Evolutionary conservation across 768 basidiomycete genomes (phyloP).

Genomic region (Lactarius quietus): DNA sequence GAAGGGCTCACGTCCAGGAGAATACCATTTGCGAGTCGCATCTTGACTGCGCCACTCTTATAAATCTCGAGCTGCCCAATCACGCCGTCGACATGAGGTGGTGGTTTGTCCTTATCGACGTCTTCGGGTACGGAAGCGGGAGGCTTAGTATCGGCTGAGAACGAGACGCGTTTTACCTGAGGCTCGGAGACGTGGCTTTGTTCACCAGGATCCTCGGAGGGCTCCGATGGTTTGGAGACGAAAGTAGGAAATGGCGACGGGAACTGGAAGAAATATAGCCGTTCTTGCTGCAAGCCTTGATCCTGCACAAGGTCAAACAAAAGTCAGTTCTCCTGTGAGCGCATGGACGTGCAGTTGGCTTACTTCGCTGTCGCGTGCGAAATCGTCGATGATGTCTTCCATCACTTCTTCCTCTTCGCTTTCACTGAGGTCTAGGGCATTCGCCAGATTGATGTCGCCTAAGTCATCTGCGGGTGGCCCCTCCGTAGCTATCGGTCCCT

Average conservation of each 20-base stretch:
- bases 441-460: constrained; percentile 45
- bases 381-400: constrained; percentile 75
- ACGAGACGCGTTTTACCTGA: constrained; percentile 54
- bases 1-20: constrained; percentile 67
- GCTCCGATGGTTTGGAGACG: constrained; percentile 36
- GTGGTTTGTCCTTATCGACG: constrained; percentile 28
- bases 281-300: constrained; percentile 51
- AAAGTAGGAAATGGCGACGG: constrained; percentile 82
- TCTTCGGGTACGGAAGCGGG: constrained; percentile 36
- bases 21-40: constrained; percentile 77
- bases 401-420: constrained; percentile 75
- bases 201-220: constrained; percentile 27
- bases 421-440: constrained; percentile 68
- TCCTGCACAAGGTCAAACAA: constrained; percentile 38
- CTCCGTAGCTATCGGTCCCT: constrained; percentile 30
- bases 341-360: constrained; percentile 5
- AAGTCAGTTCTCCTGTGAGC: constrained; percentile 1
- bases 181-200: constrained; percentile 23
- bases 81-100: constrained; percentile 56
- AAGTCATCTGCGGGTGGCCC: constrained; percentile 22
- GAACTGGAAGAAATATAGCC: constrained; percentile 88
- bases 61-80: constrained; percentile 86
- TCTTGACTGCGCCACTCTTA: constrained; percentile 80
- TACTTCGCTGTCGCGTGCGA: constrained; percentile 47
- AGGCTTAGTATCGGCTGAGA: constrained; percentile 57